Evolutionary conservation across 176 grass and related monocot species (phyloP), one percentile per base, ranked within the genome.

Genomic region (Urochloa ruziziensis): DNA sequence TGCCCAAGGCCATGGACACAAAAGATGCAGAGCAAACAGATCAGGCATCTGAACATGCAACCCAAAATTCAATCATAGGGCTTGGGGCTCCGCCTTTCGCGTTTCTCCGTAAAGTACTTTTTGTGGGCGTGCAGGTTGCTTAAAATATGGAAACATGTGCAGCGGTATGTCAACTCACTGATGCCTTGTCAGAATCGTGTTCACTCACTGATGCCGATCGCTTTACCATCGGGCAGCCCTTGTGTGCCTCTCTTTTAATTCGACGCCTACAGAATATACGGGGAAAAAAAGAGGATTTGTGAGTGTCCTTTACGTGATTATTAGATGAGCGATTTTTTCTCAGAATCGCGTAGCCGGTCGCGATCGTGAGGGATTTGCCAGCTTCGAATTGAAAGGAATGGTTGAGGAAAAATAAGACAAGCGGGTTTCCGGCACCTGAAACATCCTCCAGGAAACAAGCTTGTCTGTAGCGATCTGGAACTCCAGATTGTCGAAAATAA

Each of bases 381-480:
- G 53, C 39, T 36, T 71, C 3, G 18, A 0, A 13, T 15, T 4
- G 14, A 62, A 62, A 73, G 42, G 30, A 43, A 56, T 52, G 28
- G 11, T 43, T 46, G 35, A 6, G 30, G 40, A 13, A 52, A 15
- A 60, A n/a, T n/a, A n/a, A n/a, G n/a, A n/a, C n/a, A 79, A 40
- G 6, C 11, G 32, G 54, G n/a, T n/a, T 42, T 53, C 21, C 46
- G 6, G 47, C 30, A 1, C 33, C 42, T 60, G 67, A 53, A 79
- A 80, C 84, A 62, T 73, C 39, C 19, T 71, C 76, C 76, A 19
- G 57, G 44, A 73, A 86, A 86, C 84, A 80, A 39, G 83, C 65
- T 71, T 62, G 65, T 70, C 37, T 24, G 15, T 42, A 78, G 15
- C 15, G 63, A 67, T 12, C 23, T 70, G 40, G 33, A 44, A 35